Percentiles rank a stretch among this genome's conserved stretches.
These are phyloP conservation scores for Colletotrichum sp. DNA, from an alignment of 2,329 filamentous ascomycete species.

Conservation along the genomic window DNA sequence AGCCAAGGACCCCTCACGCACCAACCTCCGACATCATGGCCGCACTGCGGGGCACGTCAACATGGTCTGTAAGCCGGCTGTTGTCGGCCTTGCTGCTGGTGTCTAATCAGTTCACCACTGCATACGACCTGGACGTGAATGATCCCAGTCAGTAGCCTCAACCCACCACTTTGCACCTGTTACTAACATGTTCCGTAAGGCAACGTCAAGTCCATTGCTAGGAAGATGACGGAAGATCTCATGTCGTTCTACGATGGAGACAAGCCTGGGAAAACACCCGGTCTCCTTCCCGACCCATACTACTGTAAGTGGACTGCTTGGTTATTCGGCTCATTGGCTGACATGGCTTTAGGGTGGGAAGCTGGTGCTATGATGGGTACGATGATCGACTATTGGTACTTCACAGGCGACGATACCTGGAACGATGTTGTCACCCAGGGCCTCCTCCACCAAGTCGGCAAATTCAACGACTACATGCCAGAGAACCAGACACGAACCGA, in stretches of 20 bases:
- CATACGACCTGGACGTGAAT: constrained; percentile 42
- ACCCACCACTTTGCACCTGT: neutral
- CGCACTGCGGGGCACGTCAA: constrained; percentile 12
- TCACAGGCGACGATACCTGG: constrained; percentile 76
- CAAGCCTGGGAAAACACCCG: constrained; percentile 54
- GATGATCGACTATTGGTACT: constrained; percentile 85
- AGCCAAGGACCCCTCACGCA: neutral
- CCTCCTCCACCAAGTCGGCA: constrained; percentile 76
- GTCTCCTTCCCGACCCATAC: constrained; percentile 57
- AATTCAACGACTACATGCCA: constrained; percentile 79
- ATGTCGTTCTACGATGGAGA: constrained; percentile 53
- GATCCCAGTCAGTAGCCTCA: constrained; percentile 33
- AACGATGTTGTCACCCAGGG: constrained; percentile 72
- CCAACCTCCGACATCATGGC: constrained; percentile 11
- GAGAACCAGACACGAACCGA: constrained; percentile 71
- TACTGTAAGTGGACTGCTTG: constrained; percentile 49
- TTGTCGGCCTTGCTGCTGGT: constrained; percentile 8
- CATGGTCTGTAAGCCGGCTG: constrained; percentile 14
- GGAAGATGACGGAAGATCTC: constrained; percentile 47
- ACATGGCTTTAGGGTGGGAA: constrained; percentile 64
- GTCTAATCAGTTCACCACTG: constrained; percentile 25
- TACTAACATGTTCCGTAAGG: constrained; percentile 36
- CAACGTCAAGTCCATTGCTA: constrained; percentile 54
- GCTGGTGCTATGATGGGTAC: constrained; percentile 74
- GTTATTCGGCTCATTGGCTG: neutral